A percentile compares a stretch with the other conserved stretches of the same genome.
phyloP scores from a whole-genome alignment of 2,329 filamentous ascomycete genomes.

The Helotiales sp. region DNA sequence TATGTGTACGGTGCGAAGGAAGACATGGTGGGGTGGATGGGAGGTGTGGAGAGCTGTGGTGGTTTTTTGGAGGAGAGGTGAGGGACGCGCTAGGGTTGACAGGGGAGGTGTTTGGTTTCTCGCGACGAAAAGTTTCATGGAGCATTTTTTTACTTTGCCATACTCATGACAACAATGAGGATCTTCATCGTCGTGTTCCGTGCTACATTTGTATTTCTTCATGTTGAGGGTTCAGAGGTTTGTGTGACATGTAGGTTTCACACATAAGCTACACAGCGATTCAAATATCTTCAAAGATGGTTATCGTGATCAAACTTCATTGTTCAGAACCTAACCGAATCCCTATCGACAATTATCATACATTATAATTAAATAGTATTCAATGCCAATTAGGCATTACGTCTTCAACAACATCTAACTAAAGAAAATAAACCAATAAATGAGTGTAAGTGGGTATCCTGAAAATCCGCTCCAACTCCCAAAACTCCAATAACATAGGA shows the following conservation, averaged over 20 bases:
- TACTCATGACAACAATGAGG: too few relatives aligned
- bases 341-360: neutral
- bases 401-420: neutral
- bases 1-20: constrained; percentile 65
- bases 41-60: constrained; percentile 6
- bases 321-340: too few relatives aligned
- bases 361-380: constrained; percentile 17
- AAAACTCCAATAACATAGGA: neutral
- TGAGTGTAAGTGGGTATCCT: constrained; percentile 12
- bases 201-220: too few relatives aligned
- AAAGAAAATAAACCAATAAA: neutral
- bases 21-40: constrained; percentile 48
- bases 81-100: constrained; percentile 24
- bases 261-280: too few relatives aligned
- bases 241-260: too few relatives aligned
- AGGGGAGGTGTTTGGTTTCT: neutral
- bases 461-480: neutral
- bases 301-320: neutral
- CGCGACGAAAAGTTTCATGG: too few relatives aligned
- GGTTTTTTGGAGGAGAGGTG: constrained; percentile 15
- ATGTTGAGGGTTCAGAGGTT: too few relatives aligned
- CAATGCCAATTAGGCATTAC: neutral
- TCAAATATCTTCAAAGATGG: too few relatives aligned
- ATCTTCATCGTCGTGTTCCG: neutral
- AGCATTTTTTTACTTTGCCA: too few relatives aligned